A percentile compares a stretch with the other conserved stretches of the same genome.
Evolutionary conservation across 331 rosid species (phyloP).

Genomic region (Telfairia occidentalis): DNA sequence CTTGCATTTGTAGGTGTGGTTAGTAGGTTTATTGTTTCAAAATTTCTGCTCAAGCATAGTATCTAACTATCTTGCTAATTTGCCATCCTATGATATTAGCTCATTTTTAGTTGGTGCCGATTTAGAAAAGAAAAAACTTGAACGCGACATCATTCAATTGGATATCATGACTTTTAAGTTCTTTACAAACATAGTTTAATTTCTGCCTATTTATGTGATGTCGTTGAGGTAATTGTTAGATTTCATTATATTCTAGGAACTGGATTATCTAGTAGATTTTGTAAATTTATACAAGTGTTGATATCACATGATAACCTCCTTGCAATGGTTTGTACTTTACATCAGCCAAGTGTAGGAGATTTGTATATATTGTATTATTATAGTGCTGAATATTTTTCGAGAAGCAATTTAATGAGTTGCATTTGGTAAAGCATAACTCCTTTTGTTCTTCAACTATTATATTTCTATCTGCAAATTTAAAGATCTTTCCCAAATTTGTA

Average conservation of each 20-base stretch:
- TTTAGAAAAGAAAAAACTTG: neutral
- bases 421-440: neutral
- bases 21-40: neutral
- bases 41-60: neutral
- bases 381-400: neutral
- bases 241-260: neutral
- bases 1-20: constrained; percentile 1
- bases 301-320: neutral
- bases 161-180: neutral
- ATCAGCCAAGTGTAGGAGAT: neutral
- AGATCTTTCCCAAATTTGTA: neutral
- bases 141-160: neutral
- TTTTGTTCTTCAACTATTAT: neutral
- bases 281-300: neutral
- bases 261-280: neutral
- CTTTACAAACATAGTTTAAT: neutral
- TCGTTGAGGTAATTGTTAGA: neutral
- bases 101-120: neutral
- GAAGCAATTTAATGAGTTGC: neutral
- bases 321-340: neutral
- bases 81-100: neutral
- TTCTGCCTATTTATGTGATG: neutral
- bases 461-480: neutral
- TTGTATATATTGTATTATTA: neutral
- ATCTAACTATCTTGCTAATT: neutral